phyloP scores from a whole-genome alignment of 2,329 filamentous ascomycete genomes.

The Cladobotryum protrusum region DNA sequence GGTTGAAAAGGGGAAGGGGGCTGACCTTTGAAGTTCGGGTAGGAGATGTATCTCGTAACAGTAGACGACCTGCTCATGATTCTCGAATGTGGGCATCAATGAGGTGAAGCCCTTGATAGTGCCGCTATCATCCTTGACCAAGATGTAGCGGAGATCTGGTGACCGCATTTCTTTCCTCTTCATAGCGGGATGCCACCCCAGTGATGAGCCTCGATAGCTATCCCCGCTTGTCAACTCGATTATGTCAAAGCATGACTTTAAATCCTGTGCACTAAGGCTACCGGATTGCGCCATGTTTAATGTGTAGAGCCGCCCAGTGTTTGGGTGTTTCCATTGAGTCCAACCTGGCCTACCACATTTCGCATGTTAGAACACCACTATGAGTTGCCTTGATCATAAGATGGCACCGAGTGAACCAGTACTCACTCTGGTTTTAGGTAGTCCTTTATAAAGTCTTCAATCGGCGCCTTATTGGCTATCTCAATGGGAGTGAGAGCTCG shows the following conservation, averaged over 20 bases:
- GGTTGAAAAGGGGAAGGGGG: conserved; percentile 8
- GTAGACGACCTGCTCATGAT: conserved; percentile 61
- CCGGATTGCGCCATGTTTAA: conserved; percentile 38
- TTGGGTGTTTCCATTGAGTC: conserved; percentile 47
- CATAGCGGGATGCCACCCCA: conserved; percentile 55
- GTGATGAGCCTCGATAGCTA: conserved; percentile 57
- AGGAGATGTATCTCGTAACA: conserved; percentile 73
- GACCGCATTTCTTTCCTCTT: conserved; percentile 66
- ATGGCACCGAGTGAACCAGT: no score
- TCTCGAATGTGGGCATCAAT: conserved; percentile 67
- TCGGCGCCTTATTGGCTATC: conserved; percentile 39
- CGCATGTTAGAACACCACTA: not conserved
- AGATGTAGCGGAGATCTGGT: conserved; percentile 60
- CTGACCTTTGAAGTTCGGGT: conserved; percentile 47
- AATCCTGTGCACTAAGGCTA: conserved; percentile 36
- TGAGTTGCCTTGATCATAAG: no score
- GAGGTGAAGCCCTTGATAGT: conserved; percentile 52
- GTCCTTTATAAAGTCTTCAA: conserved; percentile 42
- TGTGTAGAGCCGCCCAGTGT: conserved; percentile 33
- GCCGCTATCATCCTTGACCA: conserved; percentile 40
- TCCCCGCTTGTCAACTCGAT: conserved; percentile 57
- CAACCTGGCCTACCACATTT: conserved; percentile 20
- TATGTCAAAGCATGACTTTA: conserved; percentile 48
- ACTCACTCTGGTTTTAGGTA: conserved; percentile 44
- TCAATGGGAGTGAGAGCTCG: conserved; percentile 35